phyloP scores from a whole-genome alignment of 805 yeast species.

The Pichia manshurica region DNA sequence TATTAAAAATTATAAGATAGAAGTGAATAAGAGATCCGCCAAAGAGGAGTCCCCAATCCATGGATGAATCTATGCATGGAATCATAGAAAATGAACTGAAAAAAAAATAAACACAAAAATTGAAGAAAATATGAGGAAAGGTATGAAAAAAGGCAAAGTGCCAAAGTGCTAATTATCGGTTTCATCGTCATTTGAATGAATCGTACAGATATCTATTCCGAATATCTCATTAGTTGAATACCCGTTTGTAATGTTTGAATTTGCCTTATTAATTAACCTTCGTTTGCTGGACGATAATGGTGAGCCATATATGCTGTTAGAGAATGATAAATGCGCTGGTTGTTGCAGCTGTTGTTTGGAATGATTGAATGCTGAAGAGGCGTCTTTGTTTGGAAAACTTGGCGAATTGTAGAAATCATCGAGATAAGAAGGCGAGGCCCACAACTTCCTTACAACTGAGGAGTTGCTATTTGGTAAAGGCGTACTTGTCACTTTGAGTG shows the following conservation, averaged over 20 bases:
- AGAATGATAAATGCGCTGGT: background rate
- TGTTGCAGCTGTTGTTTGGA: background rate
- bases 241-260: constrained; percentile 12
- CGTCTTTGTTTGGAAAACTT: constrained; percentile 13
- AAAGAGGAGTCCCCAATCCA: too few relatives aligned
- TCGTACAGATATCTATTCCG: constrained; percentile 51
- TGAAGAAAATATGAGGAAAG: too few relatives aligned
- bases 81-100: too few relatives aligned
- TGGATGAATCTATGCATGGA: too few relatives aligned
- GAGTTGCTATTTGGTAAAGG: constrained; percentile 2
- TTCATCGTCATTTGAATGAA: constrained; percentile 24
- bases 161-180: background rate
- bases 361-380: background rate
- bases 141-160: too few relatives aligned
- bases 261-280: background rate
- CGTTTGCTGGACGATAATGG: constrained; percentile 7
- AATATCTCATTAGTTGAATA: constrained; percentile 43
- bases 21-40: too few relatives aligned
- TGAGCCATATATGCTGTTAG: constrained; percentile 14
- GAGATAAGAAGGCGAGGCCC: constrained; percentile 62
- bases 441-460: constrained; percentile 44
- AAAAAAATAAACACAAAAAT: too few relatives aligned
- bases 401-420: constrained; percentile 64
- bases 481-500: constrained; percentile 3
- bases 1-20: too few relatives aligned